A percentile compares a stretch with the other conserved stretches of the same genome.
Evolutionary conservation across 495 filamentous ascomycete species (phyloP).

Genomic region (Ascodesmis nigricans): DNA sequence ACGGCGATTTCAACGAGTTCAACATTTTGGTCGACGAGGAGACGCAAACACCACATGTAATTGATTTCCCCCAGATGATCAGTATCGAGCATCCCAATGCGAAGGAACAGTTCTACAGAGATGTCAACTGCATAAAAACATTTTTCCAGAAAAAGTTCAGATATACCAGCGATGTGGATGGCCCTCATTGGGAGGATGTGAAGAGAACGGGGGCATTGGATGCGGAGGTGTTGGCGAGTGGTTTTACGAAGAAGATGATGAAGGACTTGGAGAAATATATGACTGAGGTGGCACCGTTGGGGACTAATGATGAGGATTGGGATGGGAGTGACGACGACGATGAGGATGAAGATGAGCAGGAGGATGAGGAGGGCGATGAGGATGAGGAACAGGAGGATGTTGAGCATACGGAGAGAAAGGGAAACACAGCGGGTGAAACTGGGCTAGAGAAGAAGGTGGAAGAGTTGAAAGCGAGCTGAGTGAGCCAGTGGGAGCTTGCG

Average conservation of each 20-base stretch:
- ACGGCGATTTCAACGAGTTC: slow-evolving; percentile 99
- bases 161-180: slow-evolving; percentile 58
- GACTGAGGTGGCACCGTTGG: slow-evolving; percentile 31
- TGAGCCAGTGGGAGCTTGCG: too few species aligned
- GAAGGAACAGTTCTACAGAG: slow-evolving; percentile 84
- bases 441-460: too few species aligned
- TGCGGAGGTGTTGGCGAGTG: slow-evolving; percentile 74
- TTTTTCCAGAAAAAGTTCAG: slow-evolving; percentile 80
- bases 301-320: slow-evolving; percentile 34
- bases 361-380: slow-evolving; percentile 14
- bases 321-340: slow-evolving; percentile 22
- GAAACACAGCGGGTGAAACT: not conserved
- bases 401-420: slow-evolving; percentile 15
- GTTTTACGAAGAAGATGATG: slow-evolving; percentile 87
- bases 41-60: slow-evolving; percentile 44
- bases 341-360: slow-evolving; percentile 26
- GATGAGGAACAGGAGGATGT: slow-evolving; percentile 24
- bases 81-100: slow-evolving; percentile 88
- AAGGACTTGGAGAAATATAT: slow-evolving; percentile 84
- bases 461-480: too few species aligned
- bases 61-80: slow-evolving; percentile 97
- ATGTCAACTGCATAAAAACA: slow-evolving; percentile 79
- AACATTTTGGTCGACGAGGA: slow-evolving; percentile 82
- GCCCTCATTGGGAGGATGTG: slow-evolving; percentile 67
- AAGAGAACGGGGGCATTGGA: slow-evolving; percentile 59